Base-by-base conservation (phyloP, 164 flowering plant species). In the Cinnamomum micranthum region DNA sequence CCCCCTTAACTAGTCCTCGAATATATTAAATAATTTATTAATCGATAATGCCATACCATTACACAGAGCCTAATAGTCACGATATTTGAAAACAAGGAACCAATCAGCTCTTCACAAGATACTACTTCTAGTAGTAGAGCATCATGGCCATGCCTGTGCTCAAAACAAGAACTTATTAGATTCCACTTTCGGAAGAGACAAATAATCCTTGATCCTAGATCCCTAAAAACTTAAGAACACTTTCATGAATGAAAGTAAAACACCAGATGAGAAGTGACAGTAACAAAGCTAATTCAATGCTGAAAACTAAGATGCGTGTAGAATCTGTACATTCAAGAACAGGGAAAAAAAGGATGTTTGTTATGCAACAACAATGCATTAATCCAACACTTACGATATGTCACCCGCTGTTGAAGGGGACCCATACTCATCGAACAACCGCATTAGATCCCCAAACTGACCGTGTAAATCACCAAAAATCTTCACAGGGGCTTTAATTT, bases 391-490 rank as follows among this genome's bases (percentile, higher is more conserved):
- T 87, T 88, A 96, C 98, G 99, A 88, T 71, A 96, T 94, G 75
- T 96, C 99, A 63, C 99, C 98, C 71, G 99, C 99, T 14, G 99
- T 92, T 62, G 99, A 96, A 72, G 99, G 99, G 68, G 99, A 81
- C 70, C 99, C 99, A 88, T 96, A 96, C 81, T 96, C 99, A 80
- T 96, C 98, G 84, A 96, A 96, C 71, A 96, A 92, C 69, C 99
- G 92, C 99, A 96, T 96, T 28, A 96, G 94, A 86, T 96, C 99
- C 25, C 99, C 99, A 88, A 94, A 94, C 78, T 96, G 99, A 69
- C 99, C 99, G 78, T 96, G 99, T 65, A 96, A 86, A 88, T 96
- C 99, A 80, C 99, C 99, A 88, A 96, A 96, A 62, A 96, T 96
- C 80, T 96, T 96, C 23, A 94, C 90, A 60, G 99, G 99, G 77